phyloP scores from a whole-genome alignment of 371 early-diverging fungal genomes.

The Mortierella sp. region DNA sequence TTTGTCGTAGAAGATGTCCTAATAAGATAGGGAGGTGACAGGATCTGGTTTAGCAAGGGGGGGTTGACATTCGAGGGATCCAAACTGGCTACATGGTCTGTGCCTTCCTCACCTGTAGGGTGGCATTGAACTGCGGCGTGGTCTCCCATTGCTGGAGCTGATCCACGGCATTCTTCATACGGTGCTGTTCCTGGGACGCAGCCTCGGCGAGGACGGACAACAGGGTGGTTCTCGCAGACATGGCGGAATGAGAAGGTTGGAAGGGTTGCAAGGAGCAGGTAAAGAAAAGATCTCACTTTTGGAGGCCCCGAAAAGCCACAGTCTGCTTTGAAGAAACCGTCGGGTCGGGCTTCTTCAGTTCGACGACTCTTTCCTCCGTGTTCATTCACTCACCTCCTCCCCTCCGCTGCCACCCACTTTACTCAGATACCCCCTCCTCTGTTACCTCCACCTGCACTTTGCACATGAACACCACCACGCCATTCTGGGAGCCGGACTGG shows the following conservation, averaged over 20 bases:
- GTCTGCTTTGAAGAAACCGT: no score
- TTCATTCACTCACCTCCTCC: no score
- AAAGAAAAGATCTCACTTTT: not conserved
- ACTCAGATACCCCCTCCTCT: not conserved
- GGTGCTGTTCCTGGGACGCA: constrained; percentile 73
- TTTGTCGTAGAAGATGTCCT: constrained; percentile 83
- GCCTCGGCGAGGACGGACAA: constrained; percentile 69
- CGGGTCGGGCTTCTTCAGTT: no score
- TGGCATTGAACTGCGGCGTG: constrained; percentile 75
- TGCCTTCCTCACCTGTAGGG: constrained; percentile 67
- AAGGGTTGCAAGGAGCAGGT: not conserved
- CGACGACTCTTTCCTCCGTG: not conserved
- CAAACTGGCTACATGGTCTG: not conserved
- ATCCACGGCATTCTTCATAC: constrained; percentile 76
- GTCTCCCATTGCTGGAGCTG: constrained; percentile 82
- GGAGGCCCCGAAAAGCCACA: constrained; percentile 8
- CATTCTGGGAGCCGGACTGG: constrained; percentile 69
- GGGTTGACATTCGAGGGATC: not conserved
- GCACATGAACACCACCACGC: constrained; percentile 52
- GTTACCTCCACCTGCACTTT: not conserved
- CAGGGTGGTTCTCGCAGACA: constrained; percentile 69
- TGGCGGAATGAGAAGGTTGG: constrained; percentile 16
- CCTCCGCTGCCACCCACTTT: no score
- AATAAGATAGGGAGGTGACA: not conserved
- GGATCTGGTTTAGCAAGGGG: not conserved